Conservation (phyloP, 192 early-diverging fungal genomes). For the Spinellus fusiger region DNA sequence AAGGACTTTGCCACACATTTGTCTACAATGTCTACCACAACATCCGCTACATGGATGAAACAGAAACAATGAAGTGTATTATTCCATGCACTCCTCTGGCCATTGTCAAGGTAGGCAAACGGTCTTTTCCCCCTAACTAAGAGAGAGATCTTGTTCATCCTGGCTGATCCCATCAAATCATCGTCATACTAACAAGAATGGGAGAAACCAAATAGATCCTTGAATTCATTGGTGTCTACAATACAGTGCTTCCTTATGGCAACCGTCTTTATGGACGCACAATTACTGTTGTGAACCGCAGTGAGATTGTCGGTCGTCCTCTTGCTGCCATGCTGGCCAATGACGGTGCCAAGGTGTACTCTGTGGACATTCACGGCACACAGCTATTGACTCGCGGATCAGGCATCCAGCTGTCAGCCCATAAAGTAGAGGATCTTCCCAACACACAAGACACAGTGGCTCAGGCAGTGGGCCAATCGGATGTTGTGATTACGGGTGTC, state of each 20-base stretch:
- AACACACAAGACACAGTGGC: slow-evolving; percentile 77
- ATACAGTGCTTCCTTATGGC: slow-evolving; percentile 81
- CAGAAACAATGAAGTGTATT: slow-evolving; percentile 85
- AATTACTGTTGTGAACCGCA: slow-evolving; percentile 92
- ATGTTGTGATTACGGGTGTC: slow-evolving; percentile 98
- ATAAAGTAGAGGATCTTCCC: slow-evolving; percentile 69
- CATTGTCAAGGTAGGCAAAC: slow-evolving; percentile 72
- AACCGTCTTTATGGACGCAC: slow-evolving; percentile 91
- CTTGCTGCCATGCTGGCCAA: slow-evolving; percentile 95
- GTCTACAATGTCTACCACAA: slow-evolving; percentile 92
- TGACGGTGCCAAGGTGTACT: slow-evolving; percentile 96
- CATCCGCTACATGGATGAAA: slow-evolving; percentile 74
- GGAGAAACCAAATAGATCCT: slow-evolving; percentile 56
- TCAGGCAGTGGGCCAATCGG: slow-evolving; percentile 75
- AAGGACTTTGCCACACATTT: slow-evolving; percentile 92
- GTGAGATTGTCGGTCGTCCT: slow-evolving; percentile 96
- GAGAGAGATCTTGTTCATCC: neutral
- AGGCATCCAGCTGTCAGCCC: slow-evolving; percentile 54
- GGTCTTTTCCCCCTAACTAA: neutral
- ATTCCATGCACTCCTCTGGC: slow-evolving; percentile 99
- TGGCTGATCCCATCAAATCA: no score
- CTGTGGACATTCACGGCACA: slow-evolving; percentile 87
- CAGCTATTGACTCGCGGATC: slow-evolving; percentile 70
- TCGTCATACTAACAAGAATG: no score
- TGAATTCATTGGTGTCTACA: slow-evolving; percentile 94